Evolutionary conservation across 352 stramenopile genomes (phyloP), one percentile per base, ranked within the genome.

Genomic region (Pythium aquatile): DNA sequence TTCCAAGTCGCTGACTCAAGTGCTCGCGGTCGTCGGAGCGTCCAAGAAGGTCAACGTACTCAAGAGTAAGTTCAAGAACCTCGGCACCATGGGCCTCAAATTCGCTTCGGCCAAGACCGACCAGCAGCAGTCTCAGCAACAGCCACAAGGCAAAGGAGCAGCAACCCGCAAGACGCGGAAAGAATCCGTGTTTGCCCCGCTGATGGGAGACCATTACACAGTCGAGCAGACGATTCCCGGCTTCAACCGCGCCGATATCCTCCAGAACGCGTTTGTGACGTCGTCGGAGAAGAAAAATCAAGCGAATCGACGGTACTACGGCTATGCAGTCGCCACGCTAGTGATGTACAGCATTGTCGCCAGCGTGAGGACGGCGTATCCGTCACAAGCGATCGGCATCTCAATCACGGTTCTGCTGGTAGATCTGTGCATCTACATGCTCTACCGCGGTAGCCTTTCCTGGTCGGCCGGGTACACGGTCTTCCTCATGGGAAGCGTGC

Each of bases 381-480:
- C 79, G 8, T 69, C 75, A 0, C 84, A 90, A 48, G 73, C 81
- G 1, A 58, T 94, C 5, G 85, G 84, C 2, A 84, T 93, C 55
- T 74, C 77, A 0, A 56, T 85, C 37, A 94, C 85, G 0, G 74
- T 94, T 2, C 29, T 94, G 33, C 61, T 93, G 0, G 70, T 93
- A 4, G 87, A 96, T 65, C 17, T 78, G 20, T 93, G 83, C 40
- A 78, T 94, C 26, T 90, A 79, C 54, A 87, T 93, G 75, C 72
- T 94, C 24, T 72, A 76, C 37, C 81, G 85, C 8, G 87, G 86
- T 20, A 76, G 81, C 32, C 66, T 85, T 8, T 80, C 79, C 2
- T 96, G 87, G 87, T 91, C 81, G 2, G 77, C 87, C 0, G 87
- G 87, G 5, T 93, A 92, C 64, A 87, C 90, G 3, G 85, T 91